Base-by-base conservation (phyloP, 805 yeast species). In the Blastobotrys robertii region DNA sequence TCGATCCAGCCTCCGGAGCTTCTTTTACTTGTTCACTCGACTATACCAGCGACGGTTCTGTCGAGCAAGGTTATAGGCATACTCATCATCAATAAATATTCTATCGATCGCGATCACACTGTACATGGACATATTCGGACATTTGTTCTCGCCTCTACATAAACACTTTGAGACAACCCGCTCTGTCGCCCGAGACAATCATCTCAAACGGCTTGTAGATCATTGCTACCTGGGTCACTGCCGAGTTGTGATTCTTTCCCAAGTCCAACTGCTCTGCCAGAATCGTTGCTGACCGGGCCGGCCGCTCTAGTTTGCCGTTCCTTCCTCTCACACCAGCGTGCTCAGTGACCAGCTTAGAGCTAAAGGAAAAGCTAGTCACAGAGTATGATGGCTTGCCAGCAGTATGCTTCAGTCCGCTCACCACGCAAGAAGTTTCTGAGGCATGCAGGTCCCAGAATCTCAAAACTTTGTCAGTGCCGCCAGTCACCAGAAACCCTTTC, bases 171-270 rank as follows among this genome's bases (percentile, higher is more conserved):
- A 84, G 65, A 2, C 64, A 66, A 0, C 94, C 94, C 34, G 75
- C 69, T 44, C 85, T 63, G 50, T 84, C 94, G 2, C 66, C 85
- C 2, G 82, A 68, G 2, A 84, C 62, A 2, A 83, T 57, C 76
- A 83, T 71, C 34, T 73, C 75, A 45, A 70, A 72, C 0, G 85
- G 85, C 8, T 59, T 54, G 11, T 63, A 49, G 11, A 77, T 57
- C 12, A 73, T 53, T 0, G 68, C 69, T 3, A 79, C 60, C 33
- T 65, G 79, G 2, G 68, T 67, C 31, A 81, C 68, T 2, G 64
- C 50, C 44, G 79, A 84, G 32, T 66, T 69, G 45, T 76, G 81
- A 35, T 64, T 65, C 39, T 66, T 63, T 38, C 69, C 62, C 13
- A 65, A 41, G 25, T 63, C 69, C 28, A 62, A 65, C 44, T 74